These are phyloP conservation scores for Chlorella ohadii DNA, from an alignment of 139 green algal genomes.

Conservation along the genomic window DNA sequence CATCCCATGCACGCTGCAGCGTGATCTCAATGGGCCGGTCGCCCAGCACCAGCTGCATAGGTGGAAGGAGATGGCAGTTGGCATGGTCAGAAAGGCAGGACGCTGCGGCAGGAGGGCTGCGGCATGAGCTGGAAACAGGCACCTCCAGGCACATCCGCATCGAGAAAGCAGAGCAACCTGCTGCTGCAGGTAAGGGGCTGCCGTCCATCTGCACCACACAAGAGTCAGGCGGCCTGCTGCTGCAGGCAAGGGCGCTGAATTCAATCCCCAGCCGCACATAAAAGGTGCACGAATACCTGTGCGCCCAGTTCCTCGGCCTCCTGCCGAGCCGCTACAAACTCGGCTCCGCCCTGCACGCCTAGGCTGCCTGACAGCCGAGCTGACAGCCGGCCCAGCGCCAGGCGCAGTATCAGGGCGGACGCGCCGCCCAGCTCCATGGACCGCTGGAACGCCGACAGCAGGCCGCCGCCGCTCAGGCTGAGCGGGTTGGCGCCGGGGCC, in stretches of 20 bases:
- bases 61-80: background rate
- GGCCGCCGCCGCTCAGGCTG: constrained; percentile 48
- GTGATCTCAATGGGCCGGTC: constrained; percentile 90
- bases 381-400: constrained; percentile 58
- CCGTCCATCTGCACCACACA: too few species aligned
- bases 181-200: too few species aligned
- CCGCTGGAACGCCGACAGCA: constrained; percentile 55
- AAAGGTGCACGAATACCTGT: too few species aligned
- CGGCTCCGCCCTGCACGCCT: constrained; percentile 53
- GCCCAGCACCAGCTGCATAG: constrained; percentile 76
- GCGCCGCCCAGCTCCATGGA: constrained; percentile 68
- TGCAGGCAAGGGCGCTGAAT: too few species aligned
- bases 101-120: too few species aligned
- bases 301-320: constrained; percentile 64
- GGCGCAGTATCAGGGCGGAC: constrained; percentile 57
- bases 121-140: too few species aligned
- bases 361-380: constrained; percentile 36
- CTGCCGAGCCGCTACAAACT: constrained; percentile 68
- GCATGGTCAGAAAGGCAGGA: too few species aligned
- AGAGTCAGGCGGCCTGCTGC: too few species aligned
- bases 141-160: too few species aligned
- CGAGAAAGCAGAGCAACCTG: too few species aligned
- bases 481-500: constrained; percentile 50
- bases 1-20: constrained; percentile 72
- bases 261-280: too few species aligned